Evolutionary conservation across 768 basidiomycete genomes (phyloP), one percentile per base, ranked within the genome.

Genomic region (Suillus decipiens): DNA sequence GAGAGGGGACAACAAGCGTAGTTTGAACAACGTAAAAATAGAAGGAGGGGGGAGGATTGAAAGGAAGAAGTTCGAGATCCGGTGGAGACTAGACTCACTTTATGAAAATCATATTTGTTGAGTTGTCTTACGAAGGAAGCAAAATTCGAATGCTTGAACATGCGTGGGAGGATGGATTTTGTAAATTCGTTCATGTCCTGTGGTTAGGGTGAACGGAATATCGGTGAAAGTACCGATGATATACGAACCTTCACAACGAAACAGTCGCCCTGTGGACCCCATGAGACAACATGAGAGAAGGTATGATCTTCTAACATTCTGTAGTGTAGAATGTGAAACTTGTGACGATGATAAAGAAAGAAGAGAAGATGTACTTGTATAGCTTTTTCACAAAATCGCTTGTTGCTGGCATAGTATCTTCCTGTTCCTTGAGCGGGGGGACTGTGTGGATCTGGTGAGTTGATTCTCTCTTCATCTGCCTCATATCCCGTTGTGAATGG

Each of bases 71-170:
- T 6, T 11, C n/a, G 28, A 34, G 58, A 47, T 48, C 58, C 59
- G 45, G 15, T 53, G 62, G 56, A 63, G 69, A 17, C 41, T 4
- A 56, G 42, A 66, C 77, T 71, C 41, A 83, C 90, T 81, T 96
- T 96, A 82, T 96, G 95, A 68, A 96, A 96, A 77, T 96, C 95
- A 73, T 96, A 96, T 75, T 96, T 96, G 82, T 96, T 96, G 39
- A 96, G 81, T 75, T 96, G 95, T 11, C 94, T 85, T 6, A 96
- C 95, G 72, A 96, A 96, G 60, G 84, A 86, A 36, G 94, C 94
- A 75, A 96, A 96, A 72, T 96, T 96, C 8, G 91, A 93, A 73
- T 96, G 94, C 75, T 96, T 95, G 86, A 96, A 96, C 82, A 95
- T 88, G 42, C 90, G 89, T 8, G 94, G 94, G 9, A 96, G 84